Evolutionary conservation across 2,329 filamentous ascomycete species (phyloP).

Genomic region (Calonectria pauciramosa): DNA sequence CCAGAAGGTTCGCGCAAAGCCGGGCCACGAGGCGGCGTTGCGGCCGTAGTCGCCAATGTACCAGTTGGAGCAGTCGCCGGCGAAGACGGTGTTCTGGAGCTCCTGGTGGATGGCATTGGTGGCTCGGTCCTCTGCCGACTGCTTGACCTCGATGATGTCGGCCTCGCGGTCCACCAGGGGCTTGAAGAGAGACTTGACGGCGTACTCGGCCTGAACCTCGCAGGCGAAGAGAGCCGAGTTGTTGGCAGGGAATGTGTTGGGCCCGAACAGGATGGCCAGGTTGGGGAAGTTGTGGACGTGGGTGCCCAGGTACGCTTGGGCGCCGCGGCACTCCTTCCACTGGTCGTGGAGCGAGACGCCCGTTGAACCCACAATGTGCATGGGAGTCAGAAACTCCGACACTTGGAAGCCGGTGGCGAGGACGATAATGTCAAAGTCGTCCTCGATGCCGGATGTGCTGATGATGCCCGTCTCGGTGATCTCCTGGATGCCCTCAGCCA

Average conservation of each 20-base stretch:
- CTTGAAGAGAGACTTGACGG: slow-evolving; percentile 47
- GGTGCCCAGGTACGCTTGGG: slow-evolving; percentile 49
- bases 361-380: slow-evolving; percentile 44
- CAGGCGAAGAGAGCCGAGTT: slow-evolving; percentile 45
- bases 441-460: slow-evolving; percentile 28
- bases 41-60: slow-evolving; percentile 37
- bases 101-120: slow-evolving; percentile 34
- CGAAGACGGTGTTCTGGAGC: slow-evolving; percentile 32
- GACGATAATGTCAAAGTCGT: slow-evolving; percentile 46
- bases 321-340: slow-evolving; percentile 44
- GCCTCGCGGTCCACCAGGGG: slow-evolving; percentile 46
- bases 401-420: slow-evolving; percentile 47
- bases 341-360: slow-evolving; percentile 44
- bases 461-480: slow-evolving; percentile 45
- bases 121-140: slow-evolving; percentile 28
- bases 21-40: slow-evolving; percentile 52
- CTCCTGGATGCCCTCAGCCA: slow-evolving; percentile 40
- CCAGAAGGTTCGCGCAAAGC: slow-evolving; percentile 49
- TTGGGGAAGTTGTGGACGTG: slow-evolving; percentile 50
- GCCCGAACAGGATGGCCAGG: slow-evolving; percentile 46
- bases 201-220: slow-evolving; percentile 45
- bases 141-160: slow-evolving; percentile 31
- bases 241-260: slow-evolving; percentile 44
- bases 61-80: slow-evolving; percentile 38
- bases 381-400: slow-evolving; percentile 44